Conservation (phyloP, 1,284 basidiomycete genomes). For the Cutaneotrichosporon cavernicola region DNA sequence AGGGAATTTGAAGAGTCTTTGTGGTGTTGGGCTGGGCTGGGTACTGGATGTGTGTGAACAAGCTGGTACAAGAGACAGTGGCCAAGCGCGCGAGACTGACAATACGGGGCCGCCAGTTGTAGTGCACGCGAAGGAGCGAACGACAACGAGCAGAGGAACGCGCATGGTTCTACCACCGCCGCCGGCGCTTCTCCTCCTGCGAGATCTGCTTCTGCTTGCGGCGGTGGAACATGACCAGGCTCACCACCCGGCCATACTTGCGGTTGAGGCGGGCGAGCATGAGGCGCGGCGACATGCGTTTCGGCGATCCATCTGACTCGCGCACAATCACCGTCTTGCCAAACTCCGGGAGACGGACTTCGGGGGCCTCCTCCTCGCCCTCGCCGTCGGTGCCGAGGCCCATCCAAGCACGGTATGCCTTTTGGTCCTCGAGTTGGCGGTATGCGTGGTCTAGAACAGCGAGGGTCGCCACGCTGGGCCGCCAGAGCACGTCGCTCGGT, state of each 20-base stretch:
- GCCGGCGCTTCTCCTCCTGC: neutral
- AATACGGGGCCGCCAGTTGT: too few relatives aligned
- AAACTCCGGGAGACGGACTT: conserved; percentile 30
- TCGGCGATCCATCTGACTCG: conserved; percentile 31
- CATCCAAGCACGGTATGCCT: conserved; percentile 27
- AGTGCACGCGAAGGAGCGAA: too few relatives aligned
- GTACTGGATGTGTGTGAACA: neutral
- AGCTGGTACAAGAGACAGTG: too few relatives aligned
- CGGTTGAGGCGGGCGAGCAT: conserved; percentile 40
- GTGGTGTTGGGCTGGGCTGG: neutral
- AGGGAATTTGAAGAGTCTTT: neutral
- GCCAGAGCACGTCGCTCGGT: conserved; percentile 46
- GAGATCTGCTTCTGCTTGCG: conserved; percentile 24
- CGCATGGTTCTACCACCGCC: neutral
- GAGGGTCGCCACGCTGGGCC: conserved; percentile 35
- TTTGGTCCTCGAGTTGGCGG: conserved; percentile 37
- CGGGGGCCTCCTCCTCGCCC: conserved; percentile 20
- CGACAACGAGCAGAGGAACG: too few relatives aligned
- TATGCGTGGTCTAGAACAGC: conserved; percentile 40
- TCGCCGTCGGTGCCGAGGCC: conserved; percentile 31
- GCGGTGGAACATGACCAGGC: conserved; percentile 42
- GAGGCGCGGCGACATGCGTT: conserved; percentile 30
- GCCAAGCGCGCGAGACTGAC: too few relatives aligned
- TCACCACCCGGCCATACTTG: conserved; percentile 40
- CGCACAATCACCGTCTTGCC: conserved; percentile 26